phyloP scores from a whole-genome alignment of 148 eudicot species.

The Persicaria tinctoria region DNA sequence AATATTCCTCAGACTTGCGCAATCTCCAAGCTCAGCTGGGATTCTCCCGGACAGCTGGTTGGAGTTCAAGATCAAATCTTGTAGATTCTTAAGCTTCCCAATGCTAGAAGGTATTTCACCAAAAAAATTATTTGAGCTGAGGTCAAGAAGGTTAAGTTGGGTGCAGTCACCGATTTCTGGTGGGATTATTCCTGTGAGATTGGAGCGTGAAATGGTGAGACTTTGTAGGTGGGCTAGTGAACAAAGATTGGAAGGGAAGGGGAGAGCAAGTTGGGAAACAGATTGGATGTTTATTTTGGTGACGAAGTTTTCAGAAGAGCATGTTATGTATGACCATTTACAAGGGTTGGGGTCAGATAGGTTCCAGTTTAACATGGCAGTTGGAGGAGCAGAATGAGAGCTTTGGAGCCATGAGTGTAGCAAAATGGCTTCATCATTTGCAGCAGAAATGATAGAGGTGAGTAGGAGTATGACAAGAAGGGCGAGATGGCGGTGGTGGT shows the following conservation, averaged over 20 bases:
- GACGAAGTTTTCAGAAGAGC: constrained; percentile 38
- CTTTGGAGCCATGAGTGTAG: constrained; percentile 55
- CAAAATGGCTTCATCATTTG: constrained; percentile 39
- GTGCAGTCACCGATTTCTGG: constrained; percentile 41
- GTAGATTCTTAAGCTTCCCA: constrained; percentile 46
- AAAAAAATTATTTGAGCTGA: constrained; percentile 52
- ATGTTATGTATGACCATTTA: constrained; percentile 62
- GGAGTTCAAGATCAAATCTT: constrained; percentile 53
- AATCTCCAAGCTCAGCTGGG: constrained; percentile 56
- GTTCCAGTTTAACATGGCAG: constrained; percentile 47
- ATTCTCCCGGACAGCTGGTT: constrained; percentile 69
- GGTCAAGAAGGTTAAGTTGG: constrained; percentile 34
- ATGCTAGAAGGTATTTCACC: constrained; percentile 50
- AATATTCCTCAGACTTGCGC: constrained; percentile 40
- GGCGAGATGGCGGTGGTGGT: constrained; percentile 13
- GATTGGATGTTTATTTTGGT: constrained; percentile 41
- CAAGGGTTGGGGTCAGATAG: constrained; percentile 53
- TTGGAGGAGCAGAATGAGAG: constrained; percentile 22
- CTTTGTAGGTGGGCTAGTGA: constrained; percentile 30
- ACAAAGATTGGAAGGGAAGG: constrained; percentile 52
- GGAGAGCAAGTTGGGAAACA: constrained; percentile 29
- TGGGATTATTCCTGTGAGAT: constrained; percentile 77
- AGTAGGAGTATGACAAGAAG: constrained; percentile 12
- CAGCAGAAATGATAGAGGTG: constrained; percentile 11
- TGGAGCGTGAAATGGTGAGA: constrained; percentile 45